Conservation (phyloP, 257 asterid genomes). For the Voacanga thouarsii region DNA sequence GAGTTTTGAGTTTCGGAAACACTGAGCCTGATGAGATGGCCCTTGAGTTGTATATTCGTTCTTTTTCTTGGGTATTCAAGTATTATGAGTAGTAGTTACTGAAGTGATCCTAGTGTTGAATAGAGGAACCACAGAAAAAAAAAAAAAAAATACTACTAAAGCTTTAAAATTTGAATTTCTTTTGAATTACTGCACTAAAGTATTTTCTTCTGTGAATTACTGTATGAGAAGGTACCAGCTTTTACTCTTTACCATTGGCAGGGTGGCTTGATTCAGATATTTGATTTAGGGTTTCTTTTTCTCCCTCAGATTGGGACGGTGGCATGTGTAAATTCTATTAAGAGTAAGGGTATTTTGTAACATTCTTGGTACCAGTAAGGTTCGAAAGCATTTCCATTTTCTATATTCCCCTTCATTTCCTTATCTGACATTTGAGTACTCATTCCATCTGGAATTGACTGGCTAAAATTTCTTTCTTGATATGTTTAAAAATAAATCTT, state of each 20-base stretch:
- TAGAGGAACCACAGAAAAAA: background rate
- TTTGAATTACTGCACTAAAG: no score
- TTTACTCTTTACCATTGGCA: background rate
- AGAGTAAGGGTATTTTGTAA: no score
- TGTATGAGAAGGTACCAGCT: background rate
- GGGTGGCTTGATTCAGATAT: background rate
- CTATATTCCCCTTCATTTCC: no score
- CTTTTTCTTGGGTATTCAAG: background rate
- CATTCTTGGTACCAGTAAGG: no score
- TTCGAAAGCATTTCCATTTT: no score
- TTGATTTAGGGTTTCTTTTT: background rate
- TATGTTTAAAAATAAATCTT: no score
- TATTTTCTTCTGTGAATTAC: background rate
- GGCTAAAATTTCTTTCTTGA: no score
- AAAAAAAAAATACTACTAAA: background rate
- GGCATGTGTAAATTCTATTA: no score
- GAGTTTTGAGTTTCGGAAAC: background rate
- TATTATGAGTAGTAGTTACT: background rate
- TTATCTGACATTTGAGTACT: no score
- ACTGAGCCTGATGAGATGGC: background rate
- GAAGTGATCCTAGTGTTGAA: background rate
- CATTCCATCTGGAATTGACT: no score
- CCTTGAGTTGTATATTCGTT: background rate
- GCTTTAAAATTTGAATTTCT: background rate
- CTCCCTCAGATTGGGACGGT: background rate